A percentile compares a stretch with the other conserved stretches of the same genome.
phyloP scores from a whole-genome alignment of 148 eudicot genomes.

The Rhododendron kiyosumense region DNA sequence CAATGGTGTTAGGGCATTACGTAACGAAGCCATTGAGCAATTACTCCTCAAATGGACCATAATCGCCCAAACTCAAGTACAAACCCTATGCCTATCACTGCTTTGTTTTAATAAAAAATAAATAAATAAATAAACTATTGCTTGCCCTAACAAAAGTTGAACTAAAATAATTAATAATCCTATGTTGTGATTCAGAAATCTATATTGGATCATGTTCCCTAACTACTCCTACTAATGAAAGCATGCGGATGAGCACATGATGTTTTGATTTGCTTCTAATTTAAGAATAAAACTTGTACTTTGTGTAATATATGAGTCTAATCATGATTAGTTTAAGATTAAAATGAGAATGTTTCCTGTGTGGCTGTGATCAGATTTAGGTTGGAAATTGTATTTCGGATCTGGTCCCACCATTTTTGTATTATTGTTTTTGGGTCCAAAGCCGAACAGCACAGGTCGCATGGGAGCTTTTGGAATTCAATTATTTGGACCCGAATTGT shows the following conservation, averaged over 20 bases:
- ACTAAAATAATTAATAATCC: not conserved
- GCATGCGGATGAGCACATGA: not conserved
- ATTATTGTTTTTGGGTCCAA: not conserved
- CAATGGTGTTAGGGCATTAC: not conserved
- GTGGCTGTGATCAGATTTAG: not conserved
- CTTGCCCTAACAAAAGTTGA: not conserved
- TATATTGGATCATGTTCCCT: conserved; percentile 7
- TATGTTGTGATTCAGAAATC: not conserved
- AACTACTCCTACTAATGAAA: not conserved
- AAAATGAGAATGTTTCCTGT: conserved; percentile 2
- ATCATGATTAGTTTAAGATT: not conserved
- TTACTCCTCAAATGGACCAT: not conserved
- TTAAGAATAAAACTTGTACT: not conserved
- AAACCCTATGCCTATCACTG: not conserved
- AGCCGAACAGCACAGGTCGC: not conserved
- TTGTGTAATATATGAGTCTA: not conserved
- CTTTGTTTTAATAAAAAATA: not conserved
- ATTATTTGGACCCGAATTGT: not conserved
- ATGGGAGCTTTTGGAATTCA: conserved; percentile 5
- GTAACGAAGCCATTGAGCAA: not conserved
- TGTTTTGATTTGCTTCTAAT: not conserved
- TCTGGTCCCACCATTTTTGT: not conserved
- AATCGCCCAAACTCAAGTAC: not conserved
- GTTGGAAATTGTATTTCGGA: not conserved
- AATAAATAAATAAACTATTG: no score